Base-by-base conservation (phyloP, 352 stramenopile genomes). In the Phytophthora kernoviae region DNA sequence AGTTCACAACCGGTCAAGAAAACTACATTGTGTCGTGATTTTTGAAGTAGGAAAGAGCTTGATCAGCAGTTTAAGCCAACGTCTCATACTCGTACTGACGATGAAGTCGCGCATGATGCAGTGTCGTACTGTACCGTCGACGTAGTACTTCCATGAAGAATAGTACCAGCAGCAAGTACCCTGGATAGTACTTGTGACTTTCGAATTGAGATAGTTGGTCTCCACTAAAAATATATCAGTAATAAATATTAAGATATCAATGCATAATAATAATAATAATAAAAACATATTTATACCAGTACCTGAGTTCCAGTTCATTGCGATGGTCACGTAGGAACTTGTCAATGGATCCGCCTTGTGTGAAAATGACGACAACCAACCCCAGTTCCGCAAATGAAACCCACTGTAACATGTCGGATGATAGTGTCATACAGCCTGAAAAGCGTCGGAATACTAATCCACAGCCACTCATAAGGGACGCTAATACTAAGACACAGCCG, bases 101-200 rank as follows among this genome's bases (percentile, higher is more conserved):
- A 37, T 68, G 68, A 43, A 87, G 67, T 8, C 79, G 69, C 10
- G 70, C 68, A 32, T 79, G 74, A 36, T 81, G 76, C 30, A 87
- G 65, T 20, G 75, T 79, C 8, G 66, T 83, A 45, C 79, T 91
- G 70, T 84, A 91, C 47, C 83, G 84, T 69, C 88, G 87, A 54
- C 84, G 81, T n/a, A 91, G 41, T 33, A 85, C 66, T 68, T 93
- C 84, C 84, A 93, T 91, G 6, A 62, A 62, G 36, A 87, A 90
- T 9, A 91, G 54, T 0, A 54, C 77, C 5, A 93, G 51, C 57
- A 93, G 58, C n/a, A 81, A 42, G 53, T 91, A 93, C 32, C 80
- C 81, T 11, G 80, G 84, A 18, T 89, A 68, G 52, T 85, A 91
- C 59, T 91, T 91, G 73, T 88, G 82, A 34, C 67, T 44, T 49